phyloP scores from a whole-genome alignment of 192 early-diverging fungal species.

The Entomortierella chlamydospora region DNA sequence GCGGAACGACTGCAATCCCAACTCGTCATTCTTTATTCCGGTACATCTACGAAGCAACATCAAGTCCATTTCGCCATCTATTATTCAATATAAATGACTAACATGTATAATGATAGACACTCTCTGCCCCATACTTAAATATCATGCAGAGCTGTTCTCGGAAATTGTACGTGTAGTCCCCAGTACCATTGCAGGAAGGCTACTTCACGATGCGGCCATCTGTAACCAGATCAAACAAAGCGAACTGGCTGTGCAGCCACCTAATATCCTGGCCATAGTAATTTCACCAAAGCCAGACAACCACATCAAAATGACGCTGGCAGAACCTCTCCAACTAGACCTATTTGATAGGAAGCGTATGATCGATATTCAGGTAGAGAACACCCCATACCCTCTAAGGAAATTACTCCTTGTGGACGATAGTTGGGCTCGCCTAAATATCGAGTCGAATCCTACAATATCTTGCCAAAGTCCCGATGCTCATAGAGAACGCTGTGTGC shows the following conservation, averaged over 20 bases:
- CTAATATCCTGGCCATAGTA: conserved; percentile 16
- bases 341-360: conserved; percentile 22
- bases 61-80: background rate
- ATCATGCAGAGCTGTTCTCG: conserved; percentile 35
- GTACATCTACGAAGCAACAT: conserved; percentile 2
- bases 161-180: conserved; percentile 34
- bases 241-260: background rate
- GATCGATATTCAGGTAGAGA: conserved; percentile 19
- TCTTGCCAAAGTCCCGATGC: background rate
- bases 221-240: background rate
- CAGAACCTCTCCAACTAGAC: conserved; percentile 34
- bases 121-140: conserved; percentile 34
- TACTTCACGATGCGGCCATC: background rate
- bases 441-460: background rate
- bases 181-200: background rate
- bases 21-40: conserved; percentile 25
- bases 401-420: conserved; percentile 17
- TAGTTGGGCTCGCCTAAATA: conserved; percentile 16
- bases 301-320: conserved; percentile 6
- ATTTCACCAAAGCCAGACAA: conserved; percentile 32
- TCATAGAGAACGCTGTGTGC: background rate
- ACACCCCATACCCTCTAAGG: background rate
- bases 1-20: conserved; percentile 2
- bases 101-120: conserved; percentile 17
- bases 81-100: background rate